Evolutionary conservation across 2,329 filamentous ascomycete genomes (phyloP), one percentile per base, ranked within the genome.

Genomic region (Cadophora malorum): DNA sequence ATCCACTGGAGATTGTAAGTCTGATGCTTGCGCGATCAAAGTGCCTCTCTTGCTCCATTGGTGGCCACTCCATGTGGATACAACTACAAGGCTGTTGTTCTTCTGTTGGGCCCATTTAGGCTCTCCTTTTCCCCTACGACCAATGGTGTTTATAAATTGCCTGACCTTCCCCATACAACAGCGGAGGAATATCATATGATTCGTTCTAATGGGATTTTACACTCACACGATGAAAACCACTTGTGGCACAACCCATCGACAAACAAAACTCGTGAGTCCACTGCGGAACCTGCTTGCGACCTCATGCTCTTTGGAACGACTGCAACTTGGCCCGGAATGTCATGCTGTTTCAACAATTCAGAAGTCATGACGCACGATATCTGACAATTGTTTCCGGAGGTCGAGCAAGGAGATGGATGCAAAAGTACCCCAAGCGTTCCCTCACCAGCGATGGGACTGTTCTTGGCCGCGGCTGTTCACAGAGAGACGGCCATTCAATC

Each of bases 391-490:
- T 5, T 50, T n/a, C 21, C 5, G n/a, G 47, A n/a, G 23, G 47
- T 50, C 47, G 47, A 23, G 19, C 21, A n/a, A 21, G 47, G 21
- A 50, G 23, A 50, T 50, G 47, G 2, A 19, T 4, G 47, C 47
- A 23, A 50, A 23, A 50, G 9, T 23, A 50, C 47, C 19, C 23
- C 3, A 23, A n/a, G 47, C 8, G 7, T 21, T 50, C 23, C 47
- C 47, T 50, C 47, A 8, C 23, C 47, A 50, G 23, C 47, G 21
- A n/a, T 50, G 47, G 47, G 19, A 50, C 47, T 50, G 47, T 23
- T 21, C 9, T 56, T 63, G 60, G 60, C 41, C 23, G 50, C 21
- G 33, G 45, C 19, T 60, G n/a, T 66, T 60, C 19, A 60, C 55
- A n/a, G 10, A 14, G 41, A 25, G 45, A 4, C 55, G 45, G 21